Evolutionary conservation across 305 asterid genomes (phyloP).

Genomic region (Fraxinus sp.): DNA sequence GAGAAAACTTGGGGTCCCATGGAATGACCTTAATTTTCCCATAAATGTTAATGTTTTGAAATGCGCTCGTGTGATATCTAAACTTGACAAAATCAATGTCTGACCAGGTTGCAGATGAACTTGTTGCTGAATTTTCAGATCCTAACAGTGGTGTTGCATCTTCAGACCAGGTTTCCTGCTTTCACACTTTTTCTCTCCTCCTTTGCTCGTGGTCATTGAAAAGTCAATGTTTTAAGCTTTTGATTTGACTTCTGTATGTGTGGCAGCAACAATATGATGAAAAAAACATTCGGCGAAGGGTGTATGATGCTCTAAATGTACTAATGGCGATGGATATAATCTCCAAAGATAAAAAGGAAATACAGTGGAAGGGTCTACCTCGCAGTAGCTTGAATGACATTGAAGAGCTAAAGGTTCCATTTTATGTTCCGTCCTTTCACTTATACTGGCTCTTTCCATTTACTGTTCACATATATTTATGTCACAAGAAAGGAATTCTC

Average conservation of each 20-base stretch:
- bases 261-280: constrained; percentile 56
- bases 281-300: constrained; percentile 65
- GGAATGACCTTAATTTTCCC: background rate
- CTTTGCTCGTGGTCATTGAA: constrained; percentile 15
- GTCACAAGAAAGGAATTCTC: background rate
- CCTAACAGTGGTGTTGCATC: constrained; percentile 33
- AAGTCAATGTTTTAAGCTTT: constrained; percentile 6
- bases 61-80: constrained; percentile 1
- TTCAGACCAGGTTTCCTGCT: constrained; percentile 45
- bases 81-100: constrained; percentile 8
- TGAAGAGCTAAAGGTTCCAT: constrained; percentile 53
- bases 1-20: background rate
- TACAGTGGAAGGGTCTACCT: constrained; percentile 64
- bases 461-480: background rate
- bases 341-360: constrained; percentile 59
- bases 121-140: constrained; percentile 51
- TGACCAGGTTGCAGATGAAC: constrained; percentile 64
- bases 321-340: constrained; percentile 65
- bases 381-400: constrained; percentile 45
- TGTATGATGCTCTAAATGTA: constrained; percentile 64
- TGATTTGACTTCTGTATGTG: constrained; percentile 6
- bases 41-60: background rate
- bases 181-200: constrained; percentile 7
- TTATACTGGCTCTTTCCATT: background rate
- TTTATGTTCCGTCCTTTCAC: background rate